phyloP scores from a whole-genome alignment of 306 rosid species.

The Begonia peltatifolia region DNA sequence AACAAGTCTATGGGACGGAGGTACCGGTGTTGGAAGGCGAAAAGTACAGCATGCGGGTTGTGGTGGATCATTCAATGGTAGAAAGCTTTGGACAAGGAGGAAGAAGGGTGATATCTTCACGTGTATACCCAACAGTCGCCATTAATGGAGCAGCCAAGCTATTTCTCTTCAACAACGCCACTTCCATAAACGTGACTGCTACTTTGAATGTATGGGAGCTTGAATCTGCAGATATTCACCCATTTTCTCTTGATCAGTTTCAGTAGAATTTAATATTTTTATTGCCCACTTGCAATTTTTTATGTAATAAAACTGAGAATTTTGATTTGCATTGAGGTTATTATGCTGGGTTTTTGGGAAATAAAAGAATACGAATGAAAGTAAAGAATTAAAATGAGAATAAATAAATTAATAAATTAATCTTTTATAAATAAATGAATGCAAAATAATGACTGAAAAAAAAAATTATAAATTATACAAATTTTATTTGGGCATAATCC shows the following conservation, averaged over 20 bases:
- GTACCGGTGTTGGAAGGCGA: constrained; percentile 61
- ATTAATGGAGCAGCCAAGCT: constrained; percentile 66
- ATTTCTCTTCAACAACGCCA: constrained; percentile 73
- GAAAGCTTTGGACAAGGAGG: constrained; percentile 87
- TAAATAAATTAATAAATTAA: no score
- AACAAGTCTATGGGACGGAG: constrained; percentile 38
- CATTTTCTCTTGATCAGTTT: constrained; percentile 35
- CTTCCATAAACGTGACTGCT: constrained; percentile 45
- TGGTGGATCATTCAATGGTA: constrained; percentile 84
- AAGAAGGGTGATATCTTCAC: constrained; percentile 53
- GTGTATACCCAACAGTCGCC: constrained; percentile 81
- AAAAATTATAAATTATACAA: no score
- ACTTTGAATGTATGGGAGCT: constrained; percentile 54
- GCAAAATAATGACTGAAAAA: no score
- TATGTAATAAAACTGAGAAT: no score
- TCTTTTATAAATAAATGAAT: no score
- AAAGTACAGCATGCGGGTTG: constrained; percentile 32
- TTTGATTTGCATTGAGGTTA: background rate
- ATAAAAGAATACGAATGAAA: no score
- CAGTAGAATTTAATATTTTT: background rate
- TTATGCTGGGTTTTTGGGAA: no score
- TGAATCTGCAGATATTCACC: constrained; percentile 63
- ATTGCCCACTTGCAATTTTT: background rate
- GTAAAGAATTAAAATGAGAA: no score
- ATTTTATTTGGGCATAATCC: no score